Base-by-base conservation (phyloP, 2,329 filamentous ascomycete species). In the Pseudogymnoascus sp. region DNA sequence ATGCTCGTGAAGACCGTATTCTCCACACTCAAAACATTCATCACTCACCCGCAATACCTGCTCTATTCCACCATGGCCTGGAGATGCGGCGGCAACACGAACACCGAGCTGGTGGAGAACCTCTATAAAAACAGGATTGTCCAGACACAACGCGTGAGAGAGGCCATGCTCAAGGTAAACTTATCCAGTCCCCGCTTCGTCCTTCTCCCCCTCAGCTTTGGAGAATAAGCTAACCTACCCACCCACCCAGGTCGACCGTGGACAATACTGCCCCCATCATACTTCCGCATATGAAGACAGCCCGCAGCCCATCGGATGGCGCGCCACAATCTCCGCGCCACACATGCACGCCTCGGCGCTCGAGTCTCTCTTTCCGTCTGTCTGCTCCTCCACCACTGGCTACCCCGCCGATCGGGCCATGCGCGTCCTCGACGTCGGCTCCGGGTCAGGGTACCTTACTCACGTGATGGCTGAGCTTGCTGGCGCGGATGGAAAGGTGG, bases 391-490 rank as follows among this genome's bases (percentile, higher is more conserved):
- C 2, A 62, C 64, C 6, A 58, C 57, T 3, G 28, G 30, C 20
- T 61, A 20, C 20, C 59, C 28, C 14, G 30, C 20, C 36, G 64
- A 69, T 2, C 75, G 79, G 2, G 18, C 57, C 35, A 25, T 58
- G 57, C 75, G 88, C 66, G 78, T 90, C 1, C 79, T 93, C 2
- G 89, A 93, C 68, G 81, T 93, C 63, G 89, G 89, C 2, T 87
- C 84, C 54, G 89, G 89, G 0, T 88, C 84, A 2, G 89, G 89
- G 0, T 97, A 97, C 71, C 78, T 99, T 11, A 96, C 92, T 4
- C 91, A 95, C 68, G 86, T 97, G 0, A 75, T 97, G 6, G 92
- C 92, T 0, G 89, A 93, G 71, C 22, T 18, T 63, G 57, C 25
- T n/a, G 59, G 61, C 6, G 58, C 61, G 6, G 66, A 65, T 3